phyloP scores from a whole-genome alignment of 202 grass and related monocot species.

The Schoenoplectus tabernaemontani region DNA sequence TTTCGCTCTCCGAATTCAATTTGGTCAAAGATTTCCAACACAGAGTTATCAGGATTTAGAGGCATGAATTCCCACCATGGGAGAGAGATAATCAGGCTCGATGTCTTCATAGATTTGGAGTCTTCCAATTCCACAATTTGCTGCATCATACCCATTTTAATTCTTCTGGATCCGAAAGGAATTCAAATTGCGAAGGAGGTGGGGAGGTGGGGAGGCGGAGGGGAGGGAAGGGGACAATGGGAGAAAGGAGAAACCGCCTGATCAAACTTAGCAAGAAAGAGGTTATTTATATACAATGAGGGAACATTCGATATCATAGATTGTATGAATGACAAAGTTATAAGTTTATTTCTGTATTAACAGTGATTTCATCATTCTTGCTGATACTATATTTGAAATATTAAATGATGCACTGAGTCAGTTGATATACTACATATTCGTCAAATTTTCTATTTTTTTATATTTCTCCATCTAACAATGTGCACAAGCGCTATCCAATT shows the following conservation, averaged over 20 bases:
- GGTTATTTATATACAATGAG: background rate
- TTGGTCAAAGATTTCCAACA: slow-evolving; percentile 40
- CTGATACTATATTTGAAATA: background rate
- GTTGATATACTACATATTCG: background rate
- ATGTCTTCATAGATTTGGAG: background rate
- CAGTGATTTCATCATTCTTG: background rate
- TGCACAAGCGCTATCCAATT: background rate
- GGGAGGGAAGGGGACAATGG: background rate
- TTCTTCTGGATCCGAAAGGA: background rate
- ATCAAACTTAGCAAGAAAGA: background rate
- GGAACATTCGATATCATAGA: background rate
- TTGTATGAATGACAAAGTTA: slow-evolving; percentile 1
- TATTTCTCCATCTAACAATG: background rate
- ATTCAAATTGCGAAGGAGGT: background rate
- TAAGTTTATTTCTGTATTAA: background rate
- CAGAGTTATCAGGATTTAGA: slow-evolving; percentile 9
- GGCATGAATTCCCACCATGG: slow-evolving; percentile 1
- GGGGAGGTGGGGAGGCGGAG: background rate
- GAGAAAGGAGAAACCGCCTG: background rate
- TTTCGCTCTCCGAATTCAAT: slow-evolving; percentile 22
- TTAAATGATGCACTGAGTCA: background rate
- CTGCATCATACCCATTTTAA: background rate
- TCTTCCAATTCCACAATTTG: slow-evolving; percentile 19
- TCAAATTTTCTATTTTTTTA: background rate
- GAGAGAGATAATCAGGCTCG: slow-evolving; percentile 1